Percentiles rank a stretch among this genome's conserved stretches.
Evolutionary conservation across 257 asterid genomes (phyloP).

Genomic region (Capsicum chinense): DNA sequence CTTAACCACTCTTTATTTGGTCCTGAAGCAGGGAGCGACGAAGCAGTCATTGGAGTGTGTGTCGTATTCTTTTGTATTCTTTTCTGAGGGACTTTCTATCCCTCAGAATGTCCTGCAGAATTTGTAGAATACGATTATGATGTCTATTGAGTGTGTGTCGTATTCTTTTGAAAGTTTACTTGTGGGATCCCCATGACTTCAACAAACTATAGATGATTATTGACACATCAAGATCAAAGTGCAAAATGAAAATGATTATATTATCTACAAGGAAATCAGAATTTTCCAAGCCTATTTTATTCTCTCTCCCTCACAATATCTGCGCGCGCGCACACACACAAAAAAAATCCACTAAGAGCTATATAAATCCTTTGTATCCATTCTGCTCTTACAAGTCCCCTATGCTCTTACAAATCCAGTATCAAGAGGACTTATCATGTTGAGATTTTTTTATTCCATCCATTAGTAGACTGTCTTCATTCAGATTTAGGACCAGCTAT

Average conservation of each 20-base stretch:
- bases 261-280: background rate
- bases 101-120: conserved; percentile 71
- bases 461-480: background rate
- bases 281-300: background rate
- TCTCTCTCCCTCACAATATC: background rate
- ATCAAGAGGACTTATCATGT: background rate
- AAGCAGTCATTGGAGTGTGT: too few relatives aligned
- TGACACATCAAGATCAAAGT: background rate
- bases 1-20: too few relatives aligned
- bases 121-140: conserved; percentile 19
- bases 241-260: background rate
- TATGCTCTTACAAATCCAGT: background rate
- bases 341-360: background rate
- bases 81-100: conserved; percentile 45
- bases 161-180: background rate
- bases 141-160: background rate
- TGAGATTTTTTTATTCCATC: background rate
- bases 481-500: background rate
- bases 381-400: background rate
- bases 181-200: background rate
- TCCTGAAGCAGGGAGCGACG: too few relatives aligned
- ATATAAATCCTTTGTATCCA: background rate
- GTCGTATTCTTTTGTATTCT: too few relatives aligned
- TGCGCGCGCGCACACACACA: background rate
- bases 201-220: background rate